Conservation (phyloP, 495 filamentous ascomycete species). For the Sporormia fimetaria region DNA sequence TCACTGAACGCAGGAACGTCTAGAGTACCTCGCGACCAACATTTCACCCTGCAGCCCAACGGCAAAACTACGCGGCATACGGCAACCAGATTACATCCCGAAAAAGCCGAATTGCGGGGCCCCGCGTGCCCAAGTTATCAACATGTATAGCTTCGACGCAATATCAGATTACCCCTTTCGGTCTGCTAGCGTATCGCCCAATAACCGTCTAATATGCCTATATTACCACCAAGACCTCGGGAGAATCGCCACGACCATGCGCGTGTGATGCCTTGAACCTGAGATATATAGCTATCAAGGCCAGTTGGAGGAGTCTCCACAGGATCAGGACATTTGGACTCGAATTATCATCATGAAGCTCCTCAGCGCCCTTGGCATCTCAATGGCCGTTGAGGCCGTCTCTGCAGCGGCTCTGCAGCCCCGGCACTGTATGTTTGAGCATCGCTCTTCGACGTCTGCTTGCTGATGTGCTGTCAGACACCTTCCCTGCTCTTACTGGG, state of each 20-base stretch:
- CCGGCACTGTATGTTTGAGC: constrained; percentile 13
- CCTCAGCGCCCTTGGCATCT: constrained; percentile 2
- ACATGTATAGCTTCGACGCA: constrained; percentile 1
- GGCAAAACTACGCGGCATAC: too few relatives aligned
- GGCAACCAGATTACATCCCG: background rate
- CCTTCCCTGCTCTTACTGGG: constrained; percentile 18
- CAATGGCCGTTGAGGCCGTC: constrained; percentile 3
- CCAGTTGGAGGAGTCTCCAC: background rate
- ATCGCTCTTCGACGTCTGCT: background rate
- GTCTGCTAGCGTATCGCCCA: constrained; percentile 3
- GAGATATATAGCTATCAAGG: background rate
- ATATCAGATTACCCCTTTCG: constrained; percentile 8
- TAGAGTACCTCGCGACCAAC: too few relatives aligned
- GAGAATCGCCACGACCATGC: background rate
- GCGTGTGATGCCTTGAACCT: constrained; percentile 1
- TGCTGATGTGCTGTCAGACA: constrained; percentile 17
- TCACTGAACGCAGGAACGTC: too few relatives aligned
- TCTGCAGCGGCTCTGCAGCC: constrained; percentile 16
- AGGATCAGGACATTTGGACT: background rate
- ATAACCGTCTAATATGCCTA: constrained; percentile 14
- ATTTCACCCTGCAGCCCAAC: too few relatives aligned
- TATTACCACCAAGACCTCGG: constrained; percentile 1
- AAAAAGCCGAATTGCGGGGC: constrained; percentile 17
- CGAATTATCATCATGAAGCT: constrained; percentile 8
- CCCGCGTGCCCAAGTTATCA: constrained; percentile 12